These are phyloP conservation scores for Fistulinella cinereoalba DNA, from an alignment of 1,284 basidiomycete species.

Conservation along the genomic window DNA sequence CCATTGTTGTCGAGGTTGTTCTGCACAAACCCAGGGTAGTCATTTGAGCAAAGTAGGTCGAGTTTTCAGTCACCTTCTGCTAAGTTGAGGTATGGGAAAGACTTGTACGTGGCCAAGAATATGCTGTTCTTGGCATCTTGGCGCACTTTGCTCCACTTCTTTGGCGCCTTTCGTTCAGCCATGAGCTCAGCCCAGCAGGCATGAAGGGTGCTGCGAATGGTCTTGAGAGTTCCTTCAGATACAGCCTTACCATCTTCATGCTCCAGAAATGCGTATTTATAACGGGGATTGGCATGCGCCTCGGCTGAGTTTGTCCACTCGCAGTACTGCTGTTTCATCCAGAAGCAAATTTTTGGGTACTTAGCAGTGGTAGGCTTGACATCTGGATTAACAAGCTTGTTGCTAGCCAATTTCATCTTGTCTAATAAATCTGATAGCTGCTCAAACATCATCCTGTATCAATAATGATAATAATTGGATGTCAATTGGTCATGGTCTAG, in stretches of 20 bases:
- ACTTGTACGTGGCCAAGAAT: neutral
- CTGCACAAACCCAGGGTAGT: slow-evolving; percentile 5
- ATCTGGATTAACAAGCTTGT: no score
- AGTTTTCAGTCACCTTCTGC: slow-evolving; percentile 6
- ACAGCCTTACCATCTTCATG: neutral
- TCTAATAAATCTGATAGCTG: no score
- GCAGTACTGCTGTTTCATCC: neutral
- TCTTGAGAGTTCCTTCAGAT: neutral
- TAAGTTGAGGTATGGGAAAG: neutral
- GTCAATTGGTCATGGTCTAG: no score
- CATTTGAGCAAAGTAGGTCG: neutral
- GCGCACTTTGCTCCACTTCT: slow-evolving; percentile 4
- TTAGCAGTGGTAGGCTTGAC: neutral
- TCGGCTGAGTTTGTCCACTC: slow-evolving; percentile 1
- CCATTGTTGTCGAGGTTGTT: slow-evolving; percentile 4
- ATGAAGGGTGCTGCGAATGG: slow-evolving; percentile 1
- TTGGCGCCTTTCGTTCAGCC: neutral
- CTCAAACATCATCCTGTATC: no score
- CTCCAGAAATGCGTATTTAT: slow-evolving; percentile 3
- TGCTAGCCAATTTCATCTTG: no score
- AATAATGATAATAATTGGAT: no score
- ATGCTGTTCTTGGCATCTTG: neutral
- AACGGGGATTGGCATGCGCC: neutral
- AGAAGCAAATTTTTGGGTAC: neutral
- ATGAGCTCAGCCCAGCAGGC: slow-evolving; percentile 2